Base-by-base conservation (phyloP, 2,329 filamentous ascomycete species). In the Arthroderma sp. region DNA sequence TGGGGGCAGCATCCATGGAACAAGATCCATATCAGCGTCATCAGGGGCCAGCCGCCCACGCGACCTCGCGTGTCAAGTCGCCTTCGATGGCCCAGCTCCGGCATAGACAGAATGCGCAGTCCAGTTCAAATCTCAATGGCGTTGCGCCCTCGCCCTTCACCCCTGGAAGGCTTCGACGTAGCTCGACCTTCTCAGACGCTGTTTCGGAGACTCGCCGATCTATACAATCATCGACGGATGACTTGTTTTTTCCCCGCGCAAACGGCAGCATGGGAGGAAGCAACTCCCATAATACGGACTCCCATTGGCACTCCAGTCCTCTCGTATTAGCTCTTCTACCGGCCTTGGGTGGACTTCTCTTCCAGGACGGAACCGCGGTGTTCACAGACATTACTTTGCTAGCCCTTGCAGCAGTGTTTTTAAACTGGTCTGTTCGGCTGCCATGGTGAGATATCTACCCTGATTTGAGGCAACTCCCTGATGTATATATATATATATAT, bases 391-490 rank as follows among this genome's bases (percentile, higher is more conserved):
- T 95, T 28, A 85, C 93, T 64, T 76, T 97, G 35, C 74, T 97
- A 33, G 83, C 81, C 2, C 72, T 97, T 60, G 87, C 88, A 1
- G 88, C 86, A 3, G 80, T 96, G 47, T 94, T 96, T 66, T 76
- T 97, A 61, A 91, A 95, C 68, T 96, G 90, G 88, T 91, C 88
- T 53, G 86, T 96, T 44, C 85, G 88, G 57, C 77, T 93, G 63
- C 91, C 91, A 64, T 97, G 91, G 91, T 91, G 75, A 68, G 80
- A 64, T 44, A 55, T 17, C 55, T 51, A 4, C 25, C 35, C n/a
- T n/a, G n/a, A n/a, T n/a, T n/a, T n/a, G n/a, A n/a, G n/a, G n/a
- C n/a, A n/a, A n/a, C n/a, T n/a, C n/a, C n/a, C n/a, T n/a, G n/a
- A n/a, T n/a, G n/a, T n/a, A n/a, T n/a, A n/a, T n/a, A n/a, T n/a